Conservation (phyloP, 352 stramenopile genomes). For the Globisporangium lucens region DNA sequence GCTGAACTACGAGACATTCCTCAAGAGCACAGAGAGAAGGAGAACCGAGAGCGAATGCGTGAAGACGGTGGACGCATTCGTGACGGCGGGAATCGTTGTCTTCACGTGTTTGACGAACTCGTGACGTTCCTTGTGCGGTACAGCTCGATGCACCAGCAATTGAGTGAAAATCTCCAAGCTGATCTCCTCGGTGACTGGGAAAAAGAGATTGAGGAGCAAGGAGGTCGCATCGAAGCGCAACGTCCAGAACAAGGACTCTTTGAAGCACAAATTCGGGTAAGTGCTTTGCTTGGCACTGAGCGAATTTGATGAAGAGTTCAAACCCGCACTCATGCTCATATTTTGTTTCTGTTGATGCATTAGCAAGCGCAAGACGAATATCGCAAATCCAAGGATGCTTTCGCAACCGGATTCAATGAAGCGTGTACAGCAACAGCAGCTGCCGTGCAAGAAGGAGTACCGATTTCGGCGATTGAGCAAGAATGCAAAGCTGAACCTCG, state of each 20-base stretch:
- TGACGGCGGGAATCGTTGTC: constrained; percentile 11
- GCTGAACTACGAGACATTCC: background rate
- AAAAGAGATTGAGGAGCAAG: constrained; percentile 1
- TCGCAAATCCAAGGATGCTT: background rate
- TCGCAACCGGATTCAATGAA: background rate
- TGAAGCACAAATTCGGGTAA: background rate
- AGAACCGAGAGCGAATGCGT: background rate
- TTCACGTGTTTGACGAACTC: constrained; percentile 29
- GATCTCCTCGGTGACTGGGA: constrained; percentile 13
- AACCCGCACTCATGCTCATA: background rate
- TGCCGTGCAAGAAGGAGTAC: background rate
- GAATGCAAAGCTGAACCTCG: background rate
- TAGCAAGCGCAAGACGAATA: background rate
- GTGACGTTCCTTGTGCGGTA: constrained; percentile 31
- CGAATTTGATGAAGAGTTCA: background rate
- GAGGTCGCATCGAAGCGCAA: background rate
- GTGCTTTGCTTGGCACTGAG: background rate
- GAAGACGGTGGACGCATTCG: background rate
- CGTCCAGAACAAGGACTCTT: background rate
- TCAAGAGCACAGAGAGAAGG: background rate
- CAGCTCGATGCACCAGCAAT: constrained; percentile 25
- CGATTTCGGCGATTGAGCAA: background rate
- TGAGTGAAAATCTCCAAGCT: constrained; percentile 19
- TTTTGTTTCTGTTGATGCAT: background rate
- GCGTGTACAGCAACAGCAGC: background rate